Evolutionary conservation across 192 early-diverging fungal species (phyloP).

Genomic region (Podila epicladia): DNA sequence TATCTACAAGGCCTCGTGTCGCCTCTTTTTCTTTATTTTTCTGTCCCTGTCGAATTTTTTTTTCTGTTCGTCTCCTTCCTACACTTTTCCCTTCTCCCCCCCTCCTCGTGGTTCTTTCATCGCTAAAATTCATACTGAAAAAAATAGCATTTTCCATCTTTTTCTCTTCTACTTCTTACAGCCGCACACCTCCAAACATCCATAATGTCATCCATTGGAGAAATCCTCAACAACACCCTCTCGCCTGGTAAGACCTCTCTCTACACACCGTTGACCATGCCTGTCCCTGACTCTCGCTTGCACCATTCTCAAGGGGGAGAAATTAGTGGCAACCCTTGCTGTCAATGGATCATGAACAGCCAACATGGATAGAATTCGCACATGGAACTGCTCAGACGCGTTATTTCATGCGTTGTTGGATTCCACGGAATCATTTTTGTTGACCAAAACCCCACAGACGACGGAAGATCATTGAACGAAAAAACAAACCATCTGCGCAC

Average conservation of each 20-base stretch:
- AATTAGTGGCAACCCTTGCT: not conserved
- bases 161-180: not conserved
- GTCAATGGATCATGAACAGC: too few species aligned
- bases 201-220: conserved; percentile 63
- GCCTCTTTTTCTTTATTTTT: not conserved
- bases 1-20: too few species aligned
- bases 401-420: too few species aligned
- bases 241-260: conserved; percentile 66
- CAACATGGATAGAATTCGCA: too few species aligned
- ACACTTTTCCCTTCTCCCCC: not conserved
- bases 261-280: too few species aligned
- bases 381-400: too few species aligned
- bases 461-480: too few species aligned
- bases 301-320: not conserved
- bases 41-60: not conserved
- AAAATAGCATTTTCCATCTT: not conserved
- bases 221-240: conserved; percentile 82
- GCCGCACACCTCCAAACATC: not conserved
- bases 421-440: too few species aligned
- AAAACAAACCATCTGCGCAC: too few species aligned
- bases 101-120: too few species aligned
- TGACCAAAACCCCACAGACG: too few species aligned
- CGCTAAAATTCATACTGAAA: too few species aligned
- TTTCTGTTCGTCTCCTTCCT: not conserved
- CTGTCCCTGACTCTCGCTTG: not conserved